Evolutionary conservation across 163 green algal species (phyloP), one percentile per base, ranked within the genome.

Genomic region (Chlamydomonas reinhardtii): DNA sequence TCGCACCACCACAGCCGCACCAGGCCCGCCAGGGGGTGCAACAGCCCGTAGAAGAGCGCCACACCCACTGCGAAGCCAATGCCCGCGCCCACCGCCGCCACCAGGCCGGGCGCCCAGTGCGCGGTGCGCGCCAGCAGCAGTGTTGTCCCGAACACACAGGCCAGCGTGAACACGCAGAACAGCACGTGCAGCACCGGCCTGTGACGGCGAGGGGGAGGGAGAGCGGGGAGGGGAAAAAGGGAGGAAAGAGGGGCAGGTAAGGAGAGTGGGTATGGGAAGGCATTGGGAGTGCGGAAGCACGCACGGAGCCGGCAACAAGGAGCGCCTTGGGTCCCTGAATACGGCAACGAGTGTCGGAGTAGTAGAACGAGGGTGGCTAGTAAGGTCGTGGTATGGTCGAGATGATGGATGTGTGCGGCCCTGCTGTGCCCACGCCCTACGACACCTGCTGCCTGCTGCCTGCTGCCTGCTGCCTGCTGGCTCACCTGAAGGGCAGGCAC

Each of bases 31-130:
- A 77, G 54, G 0, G 79, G 79, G 52, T 78, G 43, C 12, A 85
- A 25, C 31, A 85, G 24, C 20, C 79, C 79, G 79, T 85, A 85
- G 79, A 85, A 85, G 24, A 85, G 32, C 11, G 52, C 62, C 12
- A 1, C 16, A 5, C 79, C 79, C 0, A 69, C 52, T 11, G 65
- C 15, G 68, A 85, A 85, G 52, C 79, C 79, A 68, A 85, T 32
- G 25, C n/a, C 48, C 17, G 79, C 37, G 24, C 79, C 79, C 52
- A 77, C 32, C 4, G 32, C 31, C n/a, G 69, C 79, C 79, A 85
- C 68, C 31, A 72, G 31, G 4, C 32, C 14, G 15, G 79, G 68
- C 32, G 24, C 0, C 79, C 79, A 85, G 68, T 20, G 32, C 68
- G 68, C 8, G 31, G 52, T 72, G 52, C 72, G 52, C 9, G 12